Evolutionary conservation across 257 asterid genomes (phyloP).

Genomic region (Coffea canephora): DNA sequence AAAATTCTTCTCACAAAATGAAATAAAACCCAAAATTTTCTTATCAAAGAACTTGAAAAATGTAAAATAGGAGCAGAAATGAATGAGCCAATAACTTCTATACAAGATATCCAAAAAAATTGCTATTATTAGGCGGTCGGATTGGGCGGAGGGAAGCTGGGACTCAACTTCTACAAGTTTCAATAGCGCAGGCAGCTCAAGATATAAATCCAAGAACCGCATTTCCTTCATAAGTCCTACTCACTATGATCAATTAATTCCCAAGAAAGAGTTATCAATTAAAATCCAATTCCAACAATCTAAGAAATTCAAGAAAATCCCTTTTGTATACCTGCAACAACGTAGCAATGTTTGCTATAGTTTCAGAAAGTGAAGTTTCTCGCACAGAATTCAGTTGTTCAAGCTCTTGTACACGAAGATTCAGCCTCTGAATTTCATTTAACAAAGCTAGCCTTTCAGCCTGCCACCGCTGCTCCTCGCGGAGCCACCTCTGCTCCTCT

Average conservation of each 20-base stretch:
- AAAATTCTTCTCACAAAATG: background rate
- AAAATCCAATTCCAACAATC: background rate
- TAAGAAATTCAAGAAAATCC: background rate
- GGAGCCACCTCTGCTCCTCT: slow-evolving; percentile 88
- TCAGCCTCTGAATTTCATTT: slow-evolving; percentile 54
- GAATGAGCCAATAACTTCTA: background rate
- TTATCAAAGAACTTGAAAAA: background rate
- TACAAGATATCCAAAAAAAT: background rate
- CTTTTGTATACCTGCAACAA: slow-evolving; percentile 54
- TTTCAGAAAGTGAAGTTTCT: slow-evolving; percentile 50
- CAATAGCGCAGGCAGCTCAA: background rate
- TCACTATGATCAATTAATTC: background rate
- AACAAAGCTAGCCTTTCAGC: slow-evolving; percentile 60
- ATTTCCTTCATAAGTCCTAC: background rate
- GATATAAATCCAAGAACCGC: background rate
- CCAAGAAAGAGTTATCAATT: background rate
- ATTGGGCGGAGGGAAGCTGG: too few species aligned
- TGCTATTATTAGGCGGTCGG: too few species aligned
- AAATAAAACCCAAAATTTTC: background rate
- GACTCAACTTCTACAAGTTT: background rate
- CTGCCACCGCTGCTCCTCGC: slow-evolving; percentile 82
- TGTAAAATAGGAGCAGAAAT: too few species aligned
- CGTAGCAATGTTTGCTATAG: slow-evolving; percentile 53
- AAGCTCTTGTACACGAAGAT: slow-evolving; percentile 59
- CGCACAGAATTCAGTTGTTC: slow-evolving; percentile 48